Percentiles rank a stretch among this genome's conserved stretches.
Evolutionary conservation across 2,329 filamentous ascomycete genomes (phyloP).

Genomic region (Chrysosporium queenslandicum): DNA sequence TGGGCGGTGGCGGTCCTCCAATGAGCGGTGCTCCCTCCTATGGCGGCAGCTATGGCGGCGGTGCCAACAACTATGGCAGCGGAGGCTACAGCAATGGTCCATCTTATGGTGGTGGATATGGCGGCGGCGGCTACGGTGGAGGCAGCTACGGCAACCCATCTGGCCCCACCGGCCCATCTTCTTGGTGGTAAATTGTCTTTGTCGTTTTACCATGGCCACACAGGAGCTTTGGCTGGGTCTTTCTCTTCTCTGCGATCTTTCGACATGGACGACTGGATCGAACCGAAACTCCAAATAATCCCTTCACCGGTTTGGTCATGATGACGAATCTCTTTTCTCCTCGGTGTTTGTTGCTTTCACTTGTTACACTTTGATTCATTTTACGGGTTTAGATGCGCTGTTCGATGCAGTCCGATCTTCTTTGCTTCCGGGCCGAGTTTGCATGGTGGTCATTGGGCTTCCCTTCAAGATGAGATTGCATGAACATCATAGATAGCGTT

Average conservation of each 20-base stretch:
- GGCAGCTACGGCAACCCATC: slow-evolving; percentile 41
- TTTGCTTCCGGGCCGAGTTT: slow-evolving; percentile 9
- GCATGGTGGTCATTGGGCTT: slow-evolving; percentile 14
- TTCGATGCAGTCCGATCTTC: slow-evolving; percentile 12
- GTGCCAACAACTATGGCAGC: slow-evolving; percentile 20
- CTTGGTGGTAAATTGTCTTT: slow-evolving; percentile 42
- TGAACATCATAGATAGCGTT: slow-evolving; percentile 44
- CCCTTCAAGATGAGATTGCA: slow-evolving; percentile 19
- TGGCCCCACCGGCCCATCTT: slow-evolving; percentile 41
- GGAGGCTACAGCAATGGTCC: slow-evolving; percentile 26
- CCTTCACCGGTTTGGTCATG: slow-evolving; percentile 34
- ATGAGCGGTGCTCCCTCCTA: slow-evolving; percentile 28
- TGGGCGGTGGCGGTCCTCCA: slow-evolving; percentile 34
- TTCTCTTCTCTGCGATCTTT: neutral
- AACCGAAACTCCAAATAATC: neutral
- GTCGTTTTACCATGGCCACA: slow-evolving; percentile 33
- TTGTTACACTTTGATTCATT: slow-evolving; percentile 12
- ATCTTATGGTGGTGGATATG: slow-evolving; percentile 28
- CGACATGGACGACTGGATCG: slow-evolving; percentile 3
- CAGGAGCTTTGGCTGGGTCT: slow-evolving; percentile 3
- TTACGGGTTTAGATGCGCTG: slow-evolving; percentile 15
- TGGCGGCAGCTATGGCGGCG: slow-evolving; percentile 23
- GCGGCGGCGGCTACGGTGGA: slow-evolving; percentile 23
- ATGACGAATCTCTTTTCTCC: slow-evolving; percentile 34
- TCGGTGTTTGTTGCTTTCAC: slow-evolving; percentile 15